Conservation (phyloP, 2,329 filamentous ascomycete genomes). For the Alternaria conjuncta region DNA sequence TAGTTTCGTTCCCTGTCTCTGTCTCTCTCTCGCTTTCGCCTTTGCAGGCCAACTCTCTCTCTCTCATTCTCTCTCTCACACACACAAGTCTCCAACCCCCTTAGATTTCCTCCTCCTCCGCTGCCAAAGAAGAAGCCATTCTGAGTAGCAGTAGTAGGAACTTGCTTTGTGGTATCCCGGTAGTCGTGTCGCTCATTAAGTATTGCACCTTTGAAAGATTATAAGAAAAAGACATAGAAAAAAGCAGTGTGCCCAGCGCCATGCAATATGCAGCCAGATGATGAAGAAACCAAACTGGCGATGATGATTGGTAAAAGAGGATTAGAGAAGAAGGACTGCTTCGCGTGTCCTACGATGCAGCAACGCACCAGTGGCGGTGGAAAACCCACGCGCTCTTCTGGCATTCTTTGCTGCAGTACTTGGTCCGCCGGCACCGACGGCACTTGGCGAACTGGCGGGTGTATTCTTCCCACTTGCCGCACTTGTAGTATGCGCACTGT, state of each 20-base stretch:
- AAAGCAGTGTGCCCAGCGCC: slow-evolving; percentile 40
- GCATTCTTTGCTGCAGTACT: slow-evolving; percentile 99
- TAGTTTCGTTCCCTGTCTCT: slow-evolving; percentile 20
- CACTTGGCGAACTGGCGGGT: slow-evolving; percentile 98
- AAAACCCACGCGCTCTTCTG: slow-evolving; percentile 99
- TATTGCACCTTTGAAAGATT: slow-evolving; percentile 42
- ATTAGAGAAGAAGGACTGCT: slow-evolving; percentile 30
- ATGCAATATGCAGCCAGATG: slow-evolving; percentile 51
- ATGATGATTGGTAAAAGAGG: slow-evolving; percentile 32
- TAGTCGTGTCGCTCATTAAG: slow-evolving; percentile 50
- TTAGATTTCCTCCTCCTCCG: slow-evolving; percentile 28
- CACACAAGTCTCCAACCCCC: slow-evolving; percentile 22
- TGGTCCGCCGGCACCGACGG: slow-evolving; percentile 91
- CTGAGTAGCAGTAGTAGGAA: slow-evolving; percentile 22
- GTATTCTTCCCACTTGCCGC: slow-evolving; percentile 97
- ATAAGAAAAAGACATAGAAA: slow-evolving; percentile 17
- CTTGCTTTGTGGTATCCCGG: slow-evolving; percentile 40
- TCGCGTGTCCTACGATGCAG: slow-evolving; percentile 59
- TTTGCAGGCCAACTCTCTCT: slow-evolving; percentile 12
- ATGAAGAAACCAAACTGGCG: slow-evolving; percentile 33
- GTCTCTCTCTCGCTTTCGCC: neutral
- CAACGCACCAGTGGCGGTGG: slow-evolving; percentile 96
- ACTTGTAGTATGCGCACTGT: slow-evolving; percentile 97
- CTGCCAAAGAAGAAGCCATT: slow-evolving; percentile 33
- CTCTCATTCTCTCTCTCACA: slow-evolving; percentile 1